These are phyloP conservation scores for Globisporangium alternatum DNA, from an alignment of 352 stramenopile genomes.

Conservation along the genomic window DNA sequence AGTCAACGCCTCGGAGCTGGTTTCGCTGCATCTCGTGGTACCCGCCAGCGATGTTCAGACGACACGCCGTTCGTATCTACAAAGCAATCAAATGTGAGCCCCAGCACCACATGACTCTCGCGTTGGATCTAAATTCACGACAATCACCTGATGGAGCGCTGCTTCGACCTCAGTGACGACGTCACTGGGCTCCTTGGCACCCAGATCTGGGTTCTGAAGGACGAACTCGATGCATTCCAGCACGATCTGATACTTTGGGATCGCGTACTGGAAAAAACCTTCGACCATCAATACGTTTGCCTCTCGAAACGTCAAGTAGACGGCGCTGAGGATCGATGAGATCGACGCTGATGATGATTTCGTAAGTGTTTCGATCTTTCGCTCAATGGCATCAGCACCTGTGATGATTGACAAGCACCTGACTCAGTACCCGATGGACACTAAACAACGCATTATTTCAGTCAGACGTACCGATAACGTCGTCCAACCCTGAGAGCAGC, in stretches of 20 bases:
- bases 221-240: constrained; percentile 31
- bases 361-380: constrained; percentile 1
- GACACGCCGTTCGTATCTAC: constrained; percentile 40
- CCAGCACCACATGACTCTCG: not conserved
- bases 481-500: constrained; percentile 24
- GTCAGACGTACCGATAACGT: not conserved
- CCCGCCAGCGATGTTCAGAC: constrained; percentile 61
- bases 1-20: constrained; percentile 26
- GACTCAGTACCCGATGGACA: too few species aligned
- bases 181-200: not conserved
- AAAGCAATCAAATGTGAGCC: constrained; percentile 12
- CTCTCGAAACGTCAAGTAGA: constrained; percentile 42
- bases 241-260: constrained; percentile 47
- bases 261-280: constrained; percentile 63
- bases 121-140: not conserved
- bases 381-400: constrained; percentile 3
- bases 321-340: constrained; percentile 22
- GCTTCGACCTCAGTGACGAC: not conserved
- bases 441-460: too few species aligned
- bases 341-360: constrained; percentile 10
- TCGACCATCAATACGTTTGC: constrained; percentile 62
- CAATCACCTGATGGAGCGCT: constrained; percentile 6
- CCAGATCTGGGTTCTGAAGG: constrained; percentile 13
- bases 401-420: too few species aligned
- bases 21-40: constrained; percentile 66